Percentiles rank a stretch among this genome's conserved stretches.
Conservation (phyloP, 495 filamentous ascomycete species). For the Trichoderma gamsii region DNA sequence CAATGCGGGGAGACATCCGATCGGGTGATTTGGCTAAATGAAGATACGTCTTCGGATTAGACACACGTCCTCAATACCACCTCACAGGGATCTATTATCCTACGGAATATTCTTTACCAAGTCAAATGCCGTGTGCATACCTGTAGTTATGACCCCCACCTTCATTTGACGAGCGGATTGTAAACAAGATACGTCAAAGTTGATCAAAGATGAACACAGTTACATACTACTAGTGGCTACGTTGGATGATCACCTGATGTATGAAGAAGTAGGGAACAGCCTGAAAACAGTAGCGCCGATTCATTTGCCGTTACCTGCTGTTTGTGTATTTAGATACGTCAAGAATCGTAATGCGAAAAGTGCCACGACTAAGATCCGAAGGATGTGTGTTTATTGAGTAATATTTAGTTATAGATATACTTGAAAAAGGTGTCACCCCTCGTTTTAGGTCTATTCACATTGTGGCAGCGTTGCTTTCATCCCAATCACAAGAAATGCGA, state of each 20-base stretch:
- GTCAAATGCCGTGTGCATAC: neutral
- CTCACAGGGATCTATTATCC: neutral
- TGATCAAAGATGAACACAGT: neutral
- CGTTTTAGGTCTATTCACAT: too few relatives aligned
- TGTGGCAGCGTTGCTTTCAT: too few relatives aligned
- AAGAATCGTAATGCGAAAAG: too few relatives aligned
- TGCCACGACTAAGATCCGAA: too few relatives aligned
- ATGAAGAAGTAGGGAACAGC: neutral
- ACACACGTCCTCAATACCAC: neutral
- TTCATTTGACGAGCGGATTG: neutral
- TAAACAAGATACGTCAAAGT: neutral
- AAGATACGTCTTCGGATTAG: neutral
- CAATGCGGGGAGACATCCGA: neutral
- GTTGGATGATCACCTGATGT: neutral
- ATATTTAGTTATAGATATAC: too few relatives aligned
- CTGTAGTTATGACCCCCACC: neutral
- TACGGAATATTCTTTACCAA: neutral
- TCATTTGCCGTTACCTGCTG: too few relatives aligned
- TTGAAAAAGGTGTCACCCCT: too few relatives aligned
- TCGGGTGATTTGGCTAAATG: neutral
- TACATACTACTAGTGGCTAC: neutral
- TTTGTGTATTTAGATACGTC: too few relatives aligned
- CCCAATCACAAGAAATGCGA: too few relatives aligned
- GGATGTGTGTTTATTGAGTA: too few relatives aligned
- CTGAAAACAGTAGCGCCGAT: neutral